Evolutionary conservation across 2,329 filamentous ascomycete genomes (phyloP).

Genomic region (Penicillium expansum): DNA sequence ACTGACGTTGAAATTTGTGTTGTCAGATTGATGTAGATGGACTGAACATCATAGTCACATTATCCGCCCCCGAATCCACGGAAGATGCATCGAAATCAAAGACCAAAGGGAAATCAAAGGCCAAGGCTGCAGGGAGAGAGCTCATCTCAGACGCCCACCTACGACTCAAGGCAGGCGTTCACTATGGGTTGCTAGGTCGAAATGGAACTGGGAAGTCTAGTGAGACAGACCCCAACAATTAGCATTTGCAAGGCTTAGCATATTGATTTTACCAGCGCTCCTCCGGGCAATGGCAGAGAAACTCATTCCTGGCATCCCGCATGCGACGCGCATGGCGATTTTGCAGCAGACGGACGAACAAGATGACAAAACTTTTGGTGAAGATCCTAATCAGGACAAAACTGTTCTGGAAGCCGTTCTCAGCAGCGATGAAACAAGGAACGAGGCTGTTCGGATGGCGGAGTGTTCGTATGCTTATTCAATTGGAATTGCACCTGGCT

Average conservation of each 20-base stretch:
- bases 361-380: conserved; percentile 9
- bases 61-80: conserved; percentile 28
- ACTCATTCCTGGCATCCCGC: conserved; percentile 71
- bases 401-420: conserved; percentile 68
- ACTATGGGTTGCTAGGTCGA: conserved; percentile 75
- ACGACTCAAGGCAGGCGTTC: conserved; percentile 66
- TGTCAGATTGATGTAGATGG: conserved; percentile 67
- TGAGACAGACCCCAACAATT: conserved; percentile 31
- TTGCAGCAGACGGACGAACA: conserved; percentile 63
- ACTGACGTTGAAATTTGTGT: neutral
- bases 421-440: conserved; percentile 48
- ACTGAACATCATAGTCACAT: conserved; percentile 65
- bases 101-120: conserved; percentile 48
- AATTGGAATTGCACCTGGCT: neutral
- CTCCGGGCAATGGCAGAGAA: conserved; percentile 74
- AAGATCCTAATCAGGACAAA: conserved; percentile 26
- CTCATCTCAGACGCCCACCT: conserved; percentile 68
- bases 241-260: neutral
- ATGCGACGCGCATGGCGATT: conserved; percentile 63
- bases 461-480: conserved; percentile 45
- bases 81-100: conserved; percentile 27
- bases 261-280: conserved; percentile 51
- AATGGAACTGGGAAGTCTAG: conserved; percentile 84
- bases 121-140: conserved; percentile 55
- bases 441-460: conserved; percentile 60